Percentiles rank a stretch among this genome's conserved stretches.
These are phyloP conservation scores for Xylaria telfairii DNA, from an alignment of 495 filamentous ascomycete species.

Conservation along the genomic window DNA sequence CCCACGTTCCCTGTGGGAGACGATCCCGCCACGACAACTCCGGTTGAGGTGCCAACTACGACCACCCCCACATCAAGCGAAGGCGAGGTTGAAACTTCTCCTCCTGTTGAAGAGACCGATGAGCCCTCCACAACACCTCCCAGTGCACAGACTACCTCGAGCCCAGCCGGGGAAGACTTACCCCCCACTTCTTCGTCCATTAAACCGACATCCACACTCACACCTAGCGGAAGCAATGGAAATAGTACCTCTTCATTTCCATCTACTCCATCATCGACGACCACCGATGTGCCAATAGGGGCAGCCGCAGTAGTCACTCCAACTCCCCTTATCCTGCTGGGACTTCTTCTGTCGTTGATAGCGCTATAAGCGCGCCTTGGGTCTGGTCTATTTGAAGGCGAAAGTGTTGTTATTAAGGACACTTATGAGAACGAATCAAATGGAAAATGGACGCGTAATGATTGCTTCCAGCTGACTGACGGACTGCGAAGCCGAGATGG, in stretches of 20 bases:
- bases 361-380: slow-evolving; percentile 3
- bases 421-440: background rate
- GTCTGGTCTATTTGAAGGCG: background rate
- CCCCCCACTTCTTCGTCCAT: slow-evolving; percentile 5
- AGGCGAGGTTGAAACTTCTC: slow-evolving; percentile 3
- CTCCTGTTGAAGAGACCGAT: slow-evolving; percentile 17
- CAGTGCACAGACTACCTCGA: background rate
- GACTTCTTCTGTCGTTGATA: slow-evolving; percentile 16
- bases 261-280: background rate
- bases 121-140: background rate
- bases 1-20: slow-evolving; percentile 12
- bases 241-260: background rate
- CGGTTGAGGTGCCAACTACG: slow-evolving; percentile 15
- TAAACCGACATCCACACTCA: background rate
- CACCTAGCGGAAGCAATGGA: background rate
- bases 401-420: background rate
- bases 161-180: background rate
- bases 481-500: background rate
- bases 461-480: background rate
- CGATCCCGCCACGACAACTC: slow-evolving; percentile 16
- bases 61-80: background rate
- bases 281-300: background rate
- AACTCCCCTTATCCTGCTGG: slow-evolving; percentile 1
- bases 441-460: background rate
- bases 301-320: background rate